Conservation (phyloP, 2,329 filamentous ascomycete species). For the Fusarium musae region DNA sequence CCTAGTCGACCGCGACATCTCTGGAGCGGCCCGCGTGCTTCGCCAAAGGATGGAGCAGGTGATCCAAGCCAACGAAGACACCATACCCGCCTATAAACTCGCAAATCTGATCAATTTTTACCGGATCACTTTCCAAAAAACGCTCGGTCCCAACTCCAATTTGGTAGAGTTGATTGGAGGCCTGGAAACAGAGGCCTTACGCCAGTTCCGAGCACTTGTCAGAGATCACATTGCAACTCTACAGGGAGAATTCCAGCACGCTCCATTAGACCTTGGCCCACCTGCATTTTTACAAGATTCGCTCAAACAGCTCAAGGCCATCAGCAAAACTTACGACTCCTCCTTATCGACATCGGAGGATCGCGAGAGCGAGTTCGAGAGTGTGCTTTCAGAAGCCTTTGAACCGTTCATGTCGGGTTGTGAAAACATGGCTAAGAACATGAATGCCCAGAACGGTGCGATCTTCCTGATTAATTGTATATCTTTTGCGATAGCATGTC, state of each 20-base stretch:
- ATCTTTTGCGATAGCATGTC: slow-evolving; percentile 64
- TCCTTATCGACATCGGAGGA: slow-evolving; percentile 72
- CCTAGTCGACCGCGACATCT: slow-evolving; percentile 86
- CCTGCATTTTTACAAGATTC: slow-evolving; percentile 85
- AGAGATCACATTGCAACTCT: slow-evolving; percentile 81
- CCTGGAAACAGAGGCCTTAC: slow-evolving; percentile 80
- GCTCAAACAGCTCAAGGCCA: slow-evolving; percentile 77
- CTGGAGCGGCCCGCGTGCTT: slow-evolving; percentile 84
- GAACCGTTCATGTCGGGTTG: slow-evolving; percentile 87
- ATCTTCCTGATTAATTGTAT: slow-evolving; percentile 82
- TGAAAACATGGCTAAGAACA: slow-evolving; percentile 71
- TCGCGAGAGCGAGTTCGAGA: slow-evolving; percentile 76
- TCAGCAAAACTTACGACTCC: slow-evolving; percentile 89
- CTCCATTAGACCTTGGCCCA: slow-evolving; percentile 77
- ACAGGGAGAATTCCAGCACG: slow-evolving; percentile 76
- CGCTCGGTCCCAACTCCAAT: slow-evolving; percentile 76
- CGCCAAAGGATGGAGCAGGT: slow-evolving; percentile 91
- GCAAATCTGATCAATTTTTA: slow-evolving; percentile 93
- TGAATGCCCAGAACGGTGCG: slow-evolving; percentile 68
- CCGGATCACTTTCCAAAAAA: slow-evolving; percentile 81
- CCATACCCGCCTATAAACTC: slow-evolving; percentile 87
- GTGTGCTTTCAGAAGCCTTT: slow-evolving; percentile 80
- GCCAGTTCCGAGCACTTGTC: slow-evolving; percentile 84
- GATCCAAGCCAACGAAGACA: slow-evolving; percentile 91
- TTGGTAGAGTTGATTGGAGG: slow-evolving; percentile 75